Conservation (phyloP, 768 basidiomycete species). For the Boletus tylopilopsis region DNA sequence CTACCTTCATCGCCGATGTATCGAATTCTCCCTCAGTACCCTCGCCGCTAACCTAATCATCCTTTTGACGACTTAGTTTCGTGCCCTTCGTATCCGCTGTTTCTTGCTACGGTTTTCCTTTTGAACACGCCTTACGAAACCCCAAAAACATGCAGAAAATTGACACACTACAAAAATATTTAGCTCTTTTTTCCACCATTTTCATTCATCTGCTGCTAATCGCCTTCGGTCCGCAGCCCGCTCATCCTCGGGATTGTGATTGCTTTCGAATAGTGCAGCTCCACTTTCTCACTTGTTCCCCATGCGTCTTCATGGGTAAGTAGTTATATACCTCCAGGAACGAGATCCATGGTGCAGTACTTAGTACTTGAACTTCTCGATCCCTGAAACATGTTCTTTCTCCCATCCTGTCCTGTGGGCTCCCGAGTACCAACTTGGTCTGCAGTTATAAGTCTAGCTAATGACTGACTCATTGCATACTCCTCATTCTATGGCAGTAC, state of each 20-base stretch:
- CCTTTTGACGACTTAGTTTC: slow-evolving; percentile 36
- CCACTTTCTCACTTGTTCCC: slow-evolving; percentile 23
- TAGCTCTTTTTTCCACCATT: slow-evolving; percentile 32
- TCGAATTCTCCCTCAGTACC: slow-evolving; percentile 30
- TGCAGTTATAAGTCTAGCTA: neutral
- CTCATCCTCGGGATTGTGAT: slow-evolving; percentile 12
- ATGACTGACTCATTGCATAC: neutral
- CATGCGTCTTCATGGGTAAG: slow-evolving; percentile 39
- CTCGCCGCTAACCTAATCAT: slow-evolving; percentile 34
- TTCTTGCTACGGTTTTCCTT: slow-evolving; percentile 37
- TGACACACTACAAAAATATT: slow-evolving; percentile 47
- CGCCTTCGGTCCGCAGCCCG: slow-evolving; percentile 9
- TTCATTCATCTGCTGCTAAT: slow-evolving; percentile 26
- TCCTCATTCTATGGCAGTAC: slow-evolving; percentile 11
- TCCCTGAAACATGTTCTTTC: slow-evolving; percentile 2
- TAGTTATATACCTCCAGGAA: slow-evolving; percentile 34
- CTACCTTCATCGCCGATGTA: slow-evolving; percentile 31
- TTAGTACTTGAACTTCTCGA: slow-evolving; percentile 15
- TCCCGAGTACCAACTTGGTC: neutral
- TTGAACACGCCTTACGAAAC: slow-evolving; percentile 30
- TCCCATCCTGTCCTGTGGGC: neutral
- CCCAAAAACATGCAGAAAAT: slow-evolving; percentile 38
- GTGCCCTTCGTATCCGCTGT: slow-evolving; percentile 33
- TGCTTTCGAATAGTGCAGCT: slow-evolving; percentile 22
- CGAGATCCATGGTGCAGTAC: slow-evolving; percentile 14